Base-by-base conservation (phyloP, 176 grass and related monocot genomes). In the Eleusine indica region DNA sequence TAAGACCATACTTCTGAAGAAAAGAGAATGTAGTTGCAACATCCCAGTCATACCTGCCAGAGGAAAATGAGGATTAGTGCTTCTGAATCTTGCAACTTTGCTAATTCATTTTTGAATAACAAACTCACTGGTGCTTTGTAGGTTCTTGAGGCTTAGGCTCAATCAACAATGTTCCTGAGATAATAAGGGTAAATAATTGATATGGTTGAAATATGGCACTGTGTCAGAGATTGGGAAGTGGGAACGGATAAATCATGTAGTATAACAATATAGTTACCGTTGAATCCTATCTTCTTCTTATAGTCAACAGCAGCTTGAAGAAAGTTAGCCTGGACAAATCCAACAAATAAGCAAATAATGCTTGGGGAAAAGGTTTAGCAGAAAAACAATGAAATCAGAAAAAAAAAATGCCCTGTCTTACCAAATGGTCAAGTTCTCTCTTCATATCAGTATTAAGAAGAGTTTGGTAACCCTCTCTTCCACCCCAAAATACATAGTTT, bases 121-220 rank as follows among this genome's bases (percentile, higher is more conserved):
- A 82, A 82, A 70, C 93, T 85, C 91, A 98, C 96, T 98, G 96
- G 57, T 98, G 96, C 60, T 98, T 98, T 83, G 96, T 95, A 19
- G 96, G 96, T 82, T 98, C 96, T 76, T 98, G 96, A 57, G 96
- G 96, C 79, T 98, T 98, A 80, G 96, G 96, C 87, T 98, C 96
- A 68, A 98, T 92, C 77, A 98, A 56, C 41, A 98, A 60, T 62
- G 68, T 94, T 77, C 96, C 93, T 98, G 81, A 29, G 75, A 88
- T 66, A 76, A 70, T 6, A 84, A 73, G 67, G 77, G 21, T 18
- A 46, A 7, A 63, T 30, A 53, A 80, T 66, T n/a, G 40, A 11
- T 37, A 75, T 19, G 43, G 52, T 68, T 9, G 7, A 53, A 37
- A 70, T 3, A 81, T 38, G 3, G 0, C 0, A 8, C 16, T 42